phyloP scores from a whole-genome alignment of 257 asterid genomes.

The Leptodermis oblonga region DNA sequence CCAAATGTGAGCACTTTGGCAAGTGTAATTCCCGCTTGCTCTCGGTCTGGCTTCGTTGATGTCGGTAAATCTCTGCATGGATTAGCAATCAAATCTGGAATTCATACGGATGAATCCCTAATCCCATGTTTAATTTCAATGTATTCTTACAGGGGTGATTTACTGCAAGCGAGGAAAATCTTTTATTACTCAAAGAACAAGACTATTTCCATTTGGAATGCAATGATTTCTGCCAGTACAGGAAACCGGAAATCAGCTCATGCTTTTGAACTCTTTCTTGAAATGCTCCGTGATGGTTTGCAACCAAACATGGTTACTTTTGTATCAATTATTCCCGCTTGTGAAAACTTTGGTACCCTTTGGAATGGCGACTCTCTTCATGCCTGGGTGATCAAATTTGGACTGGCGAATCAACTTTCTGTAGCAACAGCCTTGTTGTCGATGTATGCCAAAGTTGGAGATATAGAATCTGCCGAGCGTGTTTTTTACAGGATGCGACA shows the following conservation, averaged over 20 bases:
- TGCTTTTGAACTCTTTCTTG: conserved; percentile 34
- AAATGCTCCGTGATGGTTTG: conserved; percentile 30
- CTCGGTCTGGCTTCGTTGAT: conserved; percentile 26
- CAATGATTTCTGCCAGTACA: conserved; percentile 50
- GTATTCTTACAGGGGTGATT: conserved; percentile 44
- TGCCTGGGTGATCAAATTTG: conserved; percentile 37
- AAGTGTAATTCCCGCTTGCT: conserved; percentile 45
- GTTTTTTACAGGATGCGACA: conserved; percentile 27
- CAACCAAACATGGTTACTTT: conserved; percentile 50
- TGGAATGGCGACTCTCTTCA: conserved; percentile 39
- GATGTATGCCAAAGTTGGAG: conserved; percentile 46
- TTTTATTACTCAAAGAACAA: conserved; percentile 27
- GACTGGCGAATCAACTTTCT: conserved; percentile 43
- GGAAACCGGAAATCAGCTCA: conserved; percentile 26
- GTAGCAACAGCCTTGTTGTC: conserved; percentile 49
- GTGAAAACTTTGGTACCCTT: conserved; percentile 29
- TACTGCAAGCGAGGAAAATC: conserved; percentile 34
- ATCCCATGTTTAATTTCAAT: conserved; percentile 54
- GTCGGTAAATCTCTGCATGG: conserved; percentile 45
- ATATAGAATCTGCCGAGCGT: conserved; percentile 41
- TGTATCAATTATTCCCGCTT: conserved; percentile 55
- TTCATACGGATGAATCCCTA: conserved; percentile 30
- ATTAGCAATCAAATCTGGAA: conserved; percentile 48
- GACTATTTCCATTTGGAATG: conserved; percentile 46
- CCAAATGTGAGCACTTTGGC: conserved; percentile 58